Evolutionary conservation across 1,139 yeast genomes (phyloP).

Genomic region (Geotrichum aggregatum): DNA sequence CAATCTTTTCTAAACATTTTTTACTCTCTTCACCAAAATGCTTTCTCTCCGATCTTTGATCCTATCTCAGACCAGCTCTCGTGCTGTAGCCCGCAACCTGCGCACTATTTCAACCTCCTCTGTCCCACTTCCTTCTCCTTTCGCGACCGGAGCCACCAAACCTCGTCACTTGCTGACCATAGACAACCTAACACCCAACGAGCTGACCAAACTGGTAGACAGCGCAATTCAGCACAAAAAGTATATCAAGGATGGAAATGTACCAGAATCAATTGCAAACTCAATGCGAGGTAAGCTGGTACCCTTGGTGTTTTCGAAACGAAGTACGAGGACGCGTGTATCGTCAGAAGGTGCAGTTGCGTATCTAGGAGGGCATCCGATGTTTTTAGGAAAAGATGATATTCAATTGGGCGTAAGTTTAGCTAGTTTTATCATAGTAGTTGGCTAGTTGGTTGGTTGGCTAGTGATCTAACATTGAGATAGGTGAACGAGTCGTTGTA

Average conservation of each 20-base stretch:
- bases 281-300: conserved; percentile 71
- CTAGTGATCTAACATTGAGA: background rate
- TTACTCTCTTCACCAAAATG: conserved; percentile 1
- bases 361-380: conserved; percentile 91
- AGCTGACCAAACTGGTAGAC: conserved; percentile 61
- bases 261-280: conserved; percentile 21
- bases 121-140: conserved; percentile 15
- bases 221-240: conserved; percentile 35
- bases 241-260: conserved; percentile 33
- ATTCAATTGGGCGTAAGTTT: conserved; percentile 73
- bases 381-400: conserved; percentile 94
- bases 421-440: too few species aligned
- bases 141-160: conserved; percentile 11
- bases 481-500: conserved; percentile 72
- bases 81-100: background rate
- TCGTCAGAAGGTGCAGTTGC: conserved; percentile 93
- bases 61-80: conserved; percentile 6
- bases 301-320: conserved; percentile 77
- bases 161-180: conserved; percentile 74
- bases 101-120: conserved; percentile 19
- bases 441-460: conserved; percentile 36
- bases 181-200: conserved; percentile 65
- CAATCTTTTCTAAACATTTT: background rate
- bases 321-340: conserved; percentile 92
- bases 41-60: conserved; percentile 3